Base-by-base conservation (phyloP, 140 eudicot genomes). In the Senecio squalidus region DNA sequence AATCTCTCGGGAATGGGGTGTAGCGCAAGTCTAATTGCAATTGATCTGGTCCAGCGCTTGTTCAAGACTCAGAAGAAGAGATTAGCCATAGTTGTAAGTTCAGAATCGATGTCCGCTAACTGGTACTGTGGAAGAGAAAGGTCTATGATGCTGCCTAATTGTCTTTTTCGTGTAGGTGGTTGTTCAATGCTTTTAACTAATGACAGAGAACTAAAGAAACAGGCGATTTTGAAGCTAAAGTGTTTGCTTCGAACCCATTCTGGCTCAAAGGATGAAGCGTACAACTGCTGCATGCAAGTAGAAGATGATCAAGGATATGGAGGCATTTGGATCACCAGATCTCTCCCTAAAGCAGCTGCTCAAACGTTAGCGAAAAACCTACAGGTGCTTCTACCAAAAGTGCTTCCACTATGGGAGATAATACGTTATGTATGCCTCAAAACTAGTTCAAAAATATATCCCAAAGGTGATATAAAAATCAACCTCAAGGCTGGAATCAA, bases 141-240 rank as follows among this genome's bases (percentile, higher is more conserved):
- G 44, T 80, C 82, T 2, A 77, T 84, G 78, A 77, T 84, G 70
- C 76, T 84, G 1, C 71, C 88, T 1, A 84, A 84, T 31, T 70
- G 77, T 49, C 47, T 84, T 23, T 84, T 84, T 29, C 84, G 88
- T 0, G 56, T 71, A 5, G 84, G 88, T 11, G 94, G 94, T 22
- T 77, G 88, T 56, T 68, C 79, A 0, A 72, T 84, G 76, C 78
- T 80, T 20, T 66, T 84, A 36, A 80, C 94, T 0, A 84, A 80
- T 36, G 56, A 77, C 25, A 16, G 9, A 0, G 34, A 46, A 20
- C 64, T 57, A 24, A 74, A 75, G 41, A 15, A 43, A 3, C 54
- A 30, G n/a, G 82, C 82, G 4, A 47, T 68, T n/a, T 17, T 82
- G 29, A 68, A 78, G 80, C 63, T 82, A 2, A 78, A 68, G 39